phyloP scores from a whole-genome alignment of 345 rosid genomes.

The Hypericum androsaemum region DNA sequence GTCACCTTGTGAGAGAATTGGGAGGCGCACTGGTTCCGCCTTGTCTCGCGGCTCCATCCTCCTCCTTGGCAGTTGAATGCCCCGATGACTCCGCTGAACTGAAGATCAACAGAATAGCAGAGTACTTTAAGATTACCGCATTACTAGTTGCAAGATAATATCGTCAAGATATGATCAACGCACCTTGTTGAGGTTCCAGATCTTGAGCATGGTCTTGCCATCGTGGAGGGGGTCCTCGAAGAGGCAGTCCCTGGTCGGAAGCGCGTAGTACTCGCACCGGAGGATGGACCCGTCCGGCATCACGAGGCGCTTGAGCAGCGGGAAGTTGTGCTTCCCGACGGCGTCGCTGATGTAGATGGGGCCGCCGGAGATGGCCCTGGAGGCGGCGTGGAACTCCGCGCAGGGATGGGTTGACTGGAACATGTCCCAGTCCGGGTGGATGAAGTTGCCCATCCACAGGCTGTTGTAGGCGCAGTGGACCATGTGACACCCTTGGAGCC shows the following conservation, averaged over 20 bases:
- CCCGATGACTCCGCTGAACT: slow-evolving; percentile 81
- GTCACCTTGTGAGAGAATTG: slow-evolving; percentile 43
- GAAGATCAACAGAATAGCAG: not conserved
- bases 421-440: slow-evolving; percentile 99
- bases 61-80: slow-evolving; percentile 98
- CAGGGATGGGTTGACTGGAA: slow-evolving; percentile 96
- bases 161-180: not conserved
- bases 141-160: not conserved
- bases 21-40: slow-evolving; percentile 70
- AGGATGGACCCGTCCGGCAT: slow-evolving; percentile 72
- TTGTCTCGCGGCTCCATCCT: slow-evolving; percentile 77
- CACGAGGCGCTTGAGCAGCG: slow-evolving; percentile 54
- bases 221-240: slow-evolving; percentile 91
- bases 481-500: slow-evolving; percentile 99
- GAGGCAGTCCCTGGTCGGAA: slow-evolving; percentile 83
- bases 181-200: slow-evolving; percentile 97
- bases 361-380: slow-evolving; percentile 90
- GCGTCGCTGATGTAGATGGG: slow-evolving; percentile 79
- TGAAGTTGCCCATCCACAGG: slow-evolving; percentile 98
- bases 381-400: slow-evolving; percentile 93
- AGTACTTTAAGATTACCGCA: too few species aligned
- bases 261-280: slow-evolving; percentile 79
- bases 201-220: slow-evolving; percentile 98
- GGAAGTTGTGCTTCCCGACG: slow-evolving; percentile 76
- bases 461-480: slow-evolving; percentile 99